Percentiles rank a stretch among this genome's conserved stretches.
Conservation (phyloP, 1,284 basidiomycete genomes). For the Takashimella koratensis region DNA sequence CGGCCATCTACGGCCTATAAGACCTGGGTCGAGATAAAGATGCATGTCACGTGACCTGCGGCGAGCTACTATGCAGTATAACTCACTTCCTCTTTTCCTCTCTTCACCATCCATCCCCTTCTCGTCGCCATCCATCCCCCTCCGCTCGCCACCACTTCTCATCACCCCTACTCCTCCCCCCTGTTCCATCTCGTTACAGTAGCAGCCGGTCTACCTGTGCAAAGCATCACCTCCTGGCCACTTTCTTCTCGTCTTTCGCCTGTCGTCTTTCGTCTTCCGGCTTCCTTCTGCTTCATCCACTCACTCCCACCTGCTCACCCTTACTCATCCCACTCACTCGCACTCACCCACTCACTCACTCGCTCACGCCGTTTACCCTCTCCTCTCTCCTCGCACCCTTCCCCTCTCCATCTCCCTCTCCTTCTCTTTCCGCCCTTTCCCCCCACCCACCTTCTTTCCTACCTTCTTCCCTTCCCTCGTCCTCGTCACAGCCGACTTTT, state of each 20-base stretch:
- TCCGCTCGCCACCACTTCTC: too few species aligned
- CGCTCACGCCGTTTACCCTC: not conserved
- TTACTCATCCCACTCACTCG: not conserved
- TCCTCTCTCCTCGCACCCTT: not conserved
- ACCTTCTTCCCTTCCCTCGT: not conserved
- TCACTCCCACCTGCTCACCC: not conserved
- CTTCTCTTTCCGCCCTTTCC: constrained; percentile 2
- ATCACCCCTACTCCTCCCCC: too few species aligned
- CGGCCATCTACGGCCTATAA: too few species aligned
- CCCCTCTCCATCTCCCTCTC: not conserved
- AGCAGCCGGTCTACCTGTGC: too few species aligned
- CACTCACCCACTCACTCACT: not conserved
- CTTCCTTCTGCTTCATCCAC: constrained; percentile 1
- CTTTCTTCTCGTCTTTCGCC: too few species aligned
- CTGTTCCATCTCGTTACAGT: too few species aligned
- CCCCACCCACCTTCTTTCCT: not conserved
- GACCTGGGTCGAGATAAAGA: too few species aligned
- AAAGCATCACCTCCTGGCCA: too few species aligned
- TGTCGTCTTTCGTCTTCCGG: constrained; percentile 1
- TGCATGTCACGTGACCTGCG: too few species aligned
- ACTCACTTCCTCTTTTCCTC: too few species aligned
- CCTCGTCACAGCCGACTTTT: not conserved
- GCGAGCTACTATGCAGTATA: too few species aligned
- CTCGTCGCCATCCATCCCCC: not conserved
- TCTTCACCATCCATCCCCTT: not conserved